Conservation (phyloP, 164 flowering plant species). For the Chimonanthus salicifolius region DNA sequence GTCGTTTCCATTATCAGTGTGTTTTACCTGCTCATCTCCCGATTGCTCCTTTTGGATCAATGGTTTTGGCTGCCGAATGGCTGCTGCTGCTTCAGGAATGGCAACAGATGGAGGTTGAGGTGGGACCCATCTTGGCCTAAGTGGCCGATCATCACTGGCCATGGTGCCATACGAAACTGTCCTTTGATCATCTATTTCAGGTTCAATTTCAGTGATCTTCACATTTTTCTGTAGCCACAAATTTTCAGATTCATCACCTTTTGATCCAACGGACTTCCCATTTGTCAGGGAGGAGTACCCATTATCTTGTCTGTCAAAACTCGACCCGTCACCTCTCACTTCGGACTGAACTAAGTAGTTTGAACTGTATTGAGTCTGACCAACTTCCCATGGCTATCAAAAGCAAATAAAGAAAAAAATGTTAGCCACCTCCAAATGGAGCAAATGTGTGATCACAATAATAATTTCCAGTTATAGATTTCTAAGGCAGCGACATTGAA, state of each 20-base stretch:
- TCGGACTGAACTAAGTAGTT: conserved; percentile 26
- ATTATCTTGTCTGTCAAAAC: conserved; percentile 27
- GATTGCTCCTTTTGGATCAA: conserved; percentile 28
- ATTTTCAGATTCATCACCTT: conserved; percentile 34
- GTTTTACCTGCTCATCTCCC: conserved; percentile 33
- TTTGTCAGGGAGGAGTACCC: conserved; percentile 28
- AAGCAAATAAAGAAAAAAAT: conserved; percentile 1
- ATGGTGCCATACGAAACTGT: conserved; percentile 17
- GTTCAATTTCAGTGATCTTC: conserved; percentile 57
- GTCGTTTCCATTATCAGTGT: conserved; percentile 32
- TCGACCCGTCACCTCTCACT: conserved; percentile 22
- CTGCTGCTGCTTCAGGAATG: conserved; percentile 89
- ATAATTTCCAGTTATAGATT: background rate
- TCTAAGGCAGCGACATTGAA: background rate
- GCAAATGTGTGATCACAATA: background rate
- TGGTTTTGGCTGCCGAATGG: conserved; percentile 76
- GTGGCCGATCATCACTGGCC: conserved; percentile 26
- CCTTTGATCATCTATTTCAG: conserved; percentile 30
- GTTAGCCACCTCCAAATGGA: background rate
- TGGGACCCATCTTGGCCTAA: conserved; percentile 77
- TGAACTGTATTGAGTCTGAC: conserved; percentile 34
- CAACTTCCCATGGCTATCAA: conserved; percentile 80
- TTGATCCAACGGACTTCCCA: conserved; percentile 11
- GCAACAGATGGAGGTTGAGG: conserved; percentile 87
- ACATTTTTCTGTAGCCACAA: conserved; percentile 64